Percentiles rank a stretch among this genome's conserved stretches.
These are phyloP conservation scores for Gossypium trilobum DNA, from an alignment of 441 rosid genomes.

Conservation along the genomic window DNA sequence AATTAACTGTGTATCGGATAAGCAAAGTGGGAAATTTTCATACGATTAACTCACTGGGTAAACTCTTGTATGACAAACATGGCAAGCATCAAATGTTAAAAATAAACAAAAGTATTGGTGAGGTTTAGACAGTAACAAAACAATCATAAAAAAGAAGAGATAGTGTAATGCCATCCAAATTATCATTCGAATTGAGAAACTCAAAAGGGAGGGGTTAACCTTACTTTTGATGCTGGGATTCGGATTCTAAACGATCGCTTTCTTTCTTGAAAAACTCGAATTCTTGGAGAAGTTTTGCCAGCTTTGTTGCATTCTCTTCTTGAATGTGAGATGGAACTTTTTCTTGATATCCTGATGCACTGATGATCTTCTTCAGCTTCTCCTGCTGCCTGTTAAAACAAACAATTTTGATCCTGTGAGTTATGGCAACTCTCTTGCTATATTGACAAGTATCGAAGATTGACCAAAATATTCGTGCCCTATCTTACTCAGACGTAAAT, in stretches of 20 bases:
- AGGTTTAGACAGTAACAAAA: background rate
- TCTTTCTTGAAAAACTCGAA: conserved; percentile 53
- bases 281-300: conserved; percentile 54
- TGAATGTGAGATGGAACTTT: conserved; percentile 61
- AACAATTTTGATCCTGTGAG: background rate
- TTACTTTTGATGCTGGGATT: background rate
- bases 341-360: conserved; percentile 57
- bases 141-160: background rate
- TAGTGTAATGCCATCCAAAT: background rate
- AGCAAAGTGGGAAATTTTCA: background rate
- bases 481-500: background rate
- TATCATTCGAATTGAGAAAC: background rate
- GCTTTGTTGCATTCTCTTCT: conserved; percentile 48
- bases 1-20: too few species aligned
- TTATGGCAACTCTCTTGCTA: background rate
- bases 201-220: background rate
- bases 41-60: background rate
- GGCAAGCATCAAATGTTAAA: background rate
- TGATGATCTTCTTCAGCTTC: conserved; percentile 62
- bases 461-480: background rate
- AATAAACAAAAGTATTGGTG: background rate
- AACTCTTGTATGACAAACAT: background rate
- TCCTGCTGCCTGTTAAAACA: conserved; percentile 56
- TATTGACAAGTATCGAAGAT: background rate
- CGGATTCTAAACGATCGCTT: conserved; percentile 35